Percentiles rank a stretch among this genome's conserved stretches.
These are phyloP conservation scores for Planoprotostelium fungivorum DNA, from an alignment of 78 protist genomes.

Conservation along the genomic window DNA sequence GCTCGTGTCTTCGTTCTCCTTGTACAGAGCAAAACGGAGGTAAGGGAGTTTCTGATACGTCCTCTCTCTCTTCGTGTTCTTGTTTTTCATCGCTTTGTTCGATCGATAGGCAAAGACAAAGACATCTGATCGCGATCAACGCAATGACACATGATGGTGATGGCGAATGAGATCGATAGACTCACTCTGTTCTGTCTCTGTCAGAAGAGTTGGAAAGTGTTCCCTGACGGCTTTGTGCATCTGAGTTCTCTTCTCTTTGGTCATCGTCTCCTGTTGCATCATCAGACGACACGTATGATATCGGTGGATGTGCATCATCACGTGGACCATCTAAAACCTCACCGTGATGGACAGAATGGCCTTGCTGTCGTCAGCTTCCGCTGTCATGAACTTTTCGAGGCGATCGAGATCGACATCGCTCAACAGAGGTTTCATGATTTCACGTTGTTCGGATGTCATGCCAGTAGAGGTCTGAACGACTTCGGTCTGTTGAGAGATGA, in stretches of 20 bases:
- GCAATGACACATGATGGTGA: not conserved
- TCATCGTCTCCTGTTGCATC: not conserved
- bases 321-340: too few relatives aligned
- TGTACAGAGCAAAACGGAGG: constrained; percentile 38
- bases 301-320: not conserved
- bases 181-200: not conserved
- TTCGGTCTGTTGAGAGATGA: too few relatives aligned
- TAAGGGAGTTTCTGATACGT: constrained; percentile 17
- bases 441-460: too few relatives aligned
- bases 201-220: not conserved
- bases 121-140: not conserved
- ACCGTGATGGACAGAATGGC: too few relatives aligned
- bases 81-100: not conserved
- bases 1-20: constrained; percentile 69
- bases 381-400: too few relatives aligned
- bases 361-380: too few relatives aligned
- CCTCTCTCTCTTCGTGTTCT: not conserved
- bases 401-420: too few relatives aligned
- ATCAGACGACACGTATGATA: too few relatives aligned
- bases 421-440: too few relatives aligned
- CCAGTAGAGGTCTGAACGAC: too few relatives aligned
- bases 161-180: not conserved
- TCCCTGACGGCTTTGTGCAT: not conserved
- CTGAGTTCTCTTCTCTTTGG: not conserved
- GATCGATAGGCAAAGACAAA: not conserved